phyloP scores from a whole-genome alignment of 306 rosid species.

The Alnus glutinosa region DNA sequence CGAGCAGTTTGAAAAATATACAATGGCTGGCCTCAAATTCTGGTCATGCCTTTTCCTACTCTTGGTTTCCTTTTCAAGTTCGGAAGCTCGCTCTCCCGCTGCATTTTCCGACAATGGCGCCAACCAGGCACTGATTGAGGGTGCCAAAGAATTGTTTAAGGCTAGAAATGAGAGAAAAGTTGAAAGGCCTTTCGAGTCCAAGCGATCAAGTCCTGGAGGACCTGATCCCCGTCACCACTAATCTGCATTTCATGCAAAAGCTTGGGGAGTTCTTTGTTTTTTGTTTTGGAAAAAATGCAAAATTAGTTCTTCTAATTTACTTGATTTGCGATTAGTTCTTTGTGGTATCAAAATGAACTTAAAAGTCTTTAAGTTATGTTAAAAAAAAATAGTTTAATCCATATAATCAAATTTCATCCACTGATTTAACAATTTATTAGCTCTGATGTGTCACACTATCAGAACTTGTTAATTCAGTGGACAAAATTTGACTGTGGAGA shows the following conservation, averaged over 20 bases:
- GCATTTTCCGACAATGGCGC: background rate
- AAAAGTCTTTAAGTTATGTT: too few species aligned
- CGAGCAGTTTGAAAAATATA: too few species aligned
- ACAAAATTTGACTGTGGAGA: too few species aligned
- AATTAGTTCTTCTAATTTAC: too few species aligned
- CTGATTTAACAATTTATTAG: too few species aligned
- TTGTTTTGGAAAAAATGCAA: too few species aligned
- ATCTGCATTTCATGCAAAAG: background rate
- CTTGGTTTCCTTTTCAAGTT: background rate
- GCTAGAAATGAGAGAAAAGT: conserved; percentile 1
- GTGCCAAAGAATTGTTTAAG: conserved; percentile 11
- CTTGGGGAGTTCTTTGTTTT: background rate
- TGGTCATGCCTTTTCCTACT: background rate
- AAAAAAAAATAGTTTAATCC: too few species aligned
- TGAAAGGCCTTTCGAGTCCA: background rate
- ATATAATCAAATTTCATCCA: too few species aligned
- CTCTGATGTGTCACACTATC: too few species aligned
- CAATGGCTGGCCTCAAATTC: background rate
- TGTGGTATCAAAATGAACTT: too few species aligned
- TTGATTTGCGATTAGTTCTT: too few species aligned
- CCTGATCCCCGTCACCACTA: conserved; percentile 27
- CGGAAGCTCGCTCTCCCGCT: background rate
- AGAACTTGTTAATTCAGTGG: too few species aligned
- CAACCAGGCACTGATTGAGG: background rate
- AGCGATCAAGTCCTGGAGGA: conserved; percentile 17